phyloP scores from a whole-genome alignment of 306 rosid genomes.

The Ormosia semicastrata region DNA sequence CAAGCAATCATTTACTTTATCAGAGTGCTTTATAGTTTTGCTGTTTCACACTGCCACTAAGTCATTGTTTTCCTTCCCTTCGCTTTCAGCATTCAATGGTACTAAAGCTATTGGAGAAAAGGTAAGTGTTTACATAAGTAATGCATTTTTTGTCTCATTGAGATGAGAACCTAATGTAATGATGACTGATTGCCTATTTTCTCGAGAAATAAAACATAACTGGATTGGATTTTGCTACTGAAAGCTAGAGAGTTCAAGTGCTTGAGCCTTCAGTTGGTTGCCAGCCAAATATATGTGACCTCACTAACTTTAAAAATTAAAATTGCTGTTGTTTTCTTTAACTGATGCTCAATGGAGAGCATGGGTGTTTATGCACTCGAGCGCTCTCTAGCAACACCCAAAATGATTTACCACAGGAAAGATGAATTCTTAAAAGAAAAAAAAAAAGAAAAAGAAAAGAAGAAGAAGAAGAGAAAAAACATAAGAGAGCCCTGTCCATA shows the following conservation, averaged over 20 bases:
- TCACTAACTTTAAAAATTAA: no score
- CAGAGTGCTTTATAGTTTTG: conserved; percentile 29
- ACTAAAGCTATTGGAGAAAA: conserved; percentile 60
- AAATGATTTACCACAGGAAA: not conserved
- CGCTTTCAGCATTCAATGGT: conserved; percentile 73
- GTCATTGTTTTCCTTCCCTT: not conserved
- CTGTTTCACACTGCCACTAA: conserved; percentile 33
- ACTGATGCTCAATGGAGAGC: no score
- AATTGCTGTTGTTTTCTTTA: no score
- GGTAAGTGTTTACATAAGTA: conserved; percentile 41
- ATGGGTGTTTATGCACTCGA: no score
- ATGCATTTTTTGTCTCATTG: not conserved
- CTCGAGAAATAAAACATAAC: not conserved
- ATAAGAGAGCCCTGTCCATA: not conserved
- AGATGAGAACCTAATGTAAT: not conserved
- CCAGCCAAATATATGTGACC: no score
- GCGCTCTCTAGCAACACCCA: no score
- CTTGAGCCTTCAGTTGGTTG: no score
- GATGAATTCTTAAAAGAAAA: not conserved
- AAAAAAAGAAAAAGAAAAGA: no score
- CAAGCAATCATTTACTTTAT: not conserved
- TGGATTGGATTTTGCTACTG: not conserved
- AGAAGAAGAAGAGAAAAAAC: no score
- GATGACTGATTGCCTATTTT: not conserved
- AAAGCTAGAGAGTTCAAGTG: no score